Base-by-base conservation (phyloP, 306 rosid genomes). In the Prinsepia uniflora region DNA sequence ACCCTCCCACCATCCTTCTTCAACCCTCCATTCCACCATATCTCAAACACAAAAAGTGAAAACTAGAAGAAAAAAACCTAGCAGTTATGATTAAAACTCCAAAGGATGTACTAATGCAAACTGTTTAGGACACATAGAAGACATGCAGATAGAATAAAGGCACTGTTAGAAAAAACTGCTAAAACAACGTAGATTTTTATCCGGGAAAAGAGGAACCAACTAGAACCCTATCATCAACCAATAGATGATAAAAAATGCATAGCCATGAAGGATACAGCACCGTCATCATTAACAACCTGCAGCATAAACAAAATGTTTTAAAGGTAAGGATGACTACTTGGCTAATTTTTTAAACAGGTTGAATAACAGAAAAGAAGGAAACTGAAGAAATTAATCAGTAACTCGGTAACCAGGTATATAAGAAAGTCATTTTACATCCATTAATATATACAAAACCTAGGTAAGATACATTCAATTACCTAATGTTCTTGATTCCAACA, bases 201-300 rank as follows among this genome's bases (percentile, higher is more conserved):
- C n/a, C n/a, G n/a, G n/a, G n/a, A n/a, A n/a, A n/a, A n/a, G n/a
- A n/a, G n/a, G n/a, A n/a, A n/a, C n/a, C n/a, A n/a, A n/a, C n/a
- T n/a, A n/a, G n/a, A n/a, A n/a, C n/a, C n/a, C n/a, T n/a, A n/a
- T n/a, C n/a, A n/a, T n/a, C n/a, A n/a, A n/a, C n/a, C n/a, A n/a
- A n/a, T n/a, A n/a, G n/a, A n/a, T n/a, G n/a, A 13, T 47, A 13
- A 60, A 50, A 83, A 84, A 39, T 11, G 40, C 62, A 77, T 13
- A 66, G 53, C 62, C 41, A 61, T 55, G 43, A 71, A 82, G 96
- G 98, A 93, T 93, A 93, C 98, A 75, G 94, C 91, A 56, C 98
- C 98, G 75, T 90, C 98, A 65, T 93, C 96, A 7, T 90, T 79
- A 72, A 90, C 85, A 82, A 93, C 98, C 98, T 93, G 92, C 92